Conservation (phyloP, 2,329 filamentous ascomycete species). For the Aschersonia sp. region DNA sequence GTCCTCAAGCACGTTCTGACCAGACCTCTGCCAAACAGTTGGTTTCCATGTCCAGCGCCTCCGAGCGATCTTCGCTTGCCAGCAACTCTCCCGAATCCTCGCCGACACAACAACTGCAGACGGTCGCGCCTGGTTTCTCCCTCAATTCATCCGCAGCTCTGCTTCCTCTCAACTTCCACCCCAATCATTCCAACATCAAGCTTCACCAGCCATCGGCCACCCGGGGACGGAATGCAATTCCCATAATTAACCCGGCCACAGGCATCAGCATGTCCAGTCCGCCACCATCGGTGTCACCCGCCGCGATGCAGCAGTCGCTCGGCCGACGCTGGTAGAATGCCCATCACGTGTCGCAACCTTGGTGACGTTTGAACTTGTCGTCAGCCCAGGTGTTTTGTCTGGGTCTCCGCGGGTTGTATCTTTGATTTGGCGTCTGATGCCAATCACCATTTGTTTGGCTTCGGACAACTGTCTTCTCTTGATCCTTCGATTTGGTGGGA, state of each 20-base stretch:
- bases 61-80: constrained; percentile 87
- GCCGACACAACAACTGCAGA: constrained; percentile 75
- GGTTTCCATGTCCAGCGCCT: constrained; percentile 82
- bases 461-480: neutral
- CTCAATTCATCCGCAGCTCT: constrained; percentile 54
- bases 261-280: constrained; percentile 82
- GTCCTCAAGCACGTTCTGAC: constrained; percentile 11
- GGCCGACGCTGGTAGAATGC: constrained; percentile 38
- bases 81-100: constrained; percentile 89
- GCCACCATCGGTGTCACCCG: constrained; percentile 55
- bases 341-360: constrained; percentile 14
- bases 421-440: too few relatives aligned
- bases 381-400: too few relatives aligned
- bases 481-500: neutral
- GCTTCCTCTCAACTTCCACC: constrained; percentile 50
- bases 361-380: too few relatives aligned
- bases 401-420: constrained; percentile 15
- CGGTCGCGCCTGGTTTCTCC: constrained; percentile 65
- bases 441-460: neutral
- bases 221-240: constrained; percentile 85
- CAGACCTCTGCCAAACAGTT: constrained; percentile 40
- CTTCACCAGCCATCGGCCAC: constrained; percentile 84
- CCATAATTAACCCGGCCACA: constrained; percentile 91
- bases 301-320: constrained; percentile 42
- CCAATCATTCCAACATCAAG: constrained; percentile 55